phyloP scores from a whole-genome alignment of 805 yeast species.

The Nadsonia fulvescens region DNA sequence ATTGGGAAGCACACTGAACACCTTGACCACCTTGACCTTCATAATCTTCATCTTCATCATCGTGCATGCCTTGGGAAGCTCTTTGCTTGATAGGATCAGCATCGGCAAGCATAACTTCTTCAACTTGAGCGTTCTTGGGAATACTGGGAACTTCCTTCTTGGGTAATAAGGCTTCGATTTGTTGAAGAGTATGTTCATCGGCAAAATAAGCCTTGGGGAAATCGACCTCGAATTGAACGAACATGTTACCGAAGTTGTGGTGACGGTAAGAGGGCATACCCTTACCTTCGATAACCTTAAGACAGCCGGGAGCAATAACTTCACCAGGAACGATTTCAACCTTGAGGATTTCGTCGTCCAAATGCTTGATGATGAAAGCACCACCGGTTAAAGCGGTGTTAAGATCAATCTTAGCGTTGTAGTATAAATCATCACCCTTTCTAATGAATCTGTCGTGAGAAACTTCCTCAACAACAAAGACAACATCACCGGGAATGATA shows the following conservation, averaged over 20 bases:
- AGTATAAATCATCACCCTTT: constrained; percentile 72
- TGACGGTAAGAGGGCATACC: constrained; percentile 95
- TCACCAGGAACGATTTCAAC: constrained; percentile 78
- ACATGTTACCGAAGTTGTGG: constrained; percentile 78
- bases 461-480: constrained; percentile 80
- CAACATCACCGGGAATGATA: constrained; percentile 89
- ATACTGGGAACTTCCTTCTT: constrained; percentile 35
- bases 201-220: constrained; percentile 72
- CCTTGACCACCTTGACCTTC: constrained; percentile 40
- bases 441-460: constrained; percentile 71
- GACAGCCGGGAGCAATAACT: constrained; percentile 67
- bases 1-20: constrained; percentile 92
- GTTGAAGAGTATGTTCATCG: constrained; percentile 45
- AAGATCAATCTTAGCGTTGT: constrained; percentile 76
- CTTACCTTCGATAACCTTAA: constrained; percentile 72
- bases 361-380: constrained; percentile 67
- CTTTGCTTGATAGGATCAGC: constrained; percentile 48
- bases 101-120: constrained; percentile 58
- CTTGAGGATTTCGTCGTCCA: constrained; percentile 82
- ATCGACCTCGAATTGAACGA: constrained; percentile 68
- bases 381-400: constrained; percentile 97
- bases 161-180: constrained; percentile 54
- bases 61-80: constrained; percentile 13
- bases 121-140: constrained; percentile 61
- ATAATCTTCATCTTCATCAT: constrained; percentile 42